A percentile compares a stretch with the other conserved stretches of the same genome.
phyloP scores from a whole-genome alignment of 352 stramenopile species.

The Phytophthora palmivora region DNA sequence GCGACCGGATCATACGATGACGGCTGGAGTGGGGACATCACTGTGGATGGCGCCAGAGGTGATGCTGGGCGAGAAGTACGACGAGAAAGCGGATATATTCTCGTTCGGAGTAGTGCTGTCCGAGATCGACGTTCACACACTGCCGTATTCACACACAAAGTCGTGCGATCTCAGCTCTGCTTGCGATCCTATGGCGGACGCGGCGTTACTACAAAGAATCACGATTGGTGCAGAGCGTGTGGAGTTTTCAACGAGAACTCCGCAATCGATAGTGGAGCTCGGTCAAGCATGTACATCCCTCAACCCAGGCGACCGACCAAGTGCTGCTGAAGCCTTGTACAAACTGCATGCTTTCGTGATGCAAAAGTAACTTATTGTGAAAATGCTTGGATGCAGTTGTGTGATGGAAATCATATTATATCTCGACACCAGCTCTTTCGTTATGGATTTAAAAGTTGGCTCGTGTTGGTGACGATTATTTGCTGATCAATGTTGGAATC shows the following conservation, averaged over 20 bases:
- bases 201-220: slow-evolving; percentile 25
- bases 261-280: background rate
- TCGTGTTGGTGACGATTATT: too few relatives aligned
- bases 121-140: slow-evolving; percentile 51
- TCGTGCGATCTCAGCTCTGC: slow-evolving; percentile 18
- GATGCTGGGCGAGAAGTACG: slow-evolving; percentile 23
- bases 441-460: too few relatives aligned
- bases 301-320: too few relatives aligned
- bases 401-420: too few relatives aligned
- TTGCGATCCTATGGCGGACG: slow-evolving; percentile 10
- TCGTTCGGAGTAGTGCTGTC: slow-evolving; percentile 42
- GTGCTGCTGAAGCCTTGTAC: slow-evolving; percentile 34
- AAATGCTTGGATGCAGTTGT: too few relatives aligned
- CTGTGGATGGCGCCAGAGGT: too few relatives aligned
- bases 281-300: background rate
- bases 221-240: slow-evolving; percentile 16
- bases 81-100: slow-evolving; percentile 26
- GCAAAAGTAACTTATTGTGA: too few relatives aligned
- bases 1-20: slow-evolving; percentile 40
- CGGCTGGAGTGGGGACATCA: slow-evolving; percentile 23
- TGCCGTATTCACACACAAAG: slow-evolving; percentile 49
- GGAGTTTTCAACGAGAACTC: slow-evolving; percentile 22
- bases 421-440: too few relatives aligned
- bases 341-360: slow-evolving; percentile 18
- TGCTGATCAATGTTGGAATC: too few relatives aligned